A percentile compares a stretch with the other conserved stretches of the same genome.
Evolutionary conservation across 2,329 filamentous ascomycete species (phyloP).

Genomic region (Ophiostoma pallidulum): DNA sequence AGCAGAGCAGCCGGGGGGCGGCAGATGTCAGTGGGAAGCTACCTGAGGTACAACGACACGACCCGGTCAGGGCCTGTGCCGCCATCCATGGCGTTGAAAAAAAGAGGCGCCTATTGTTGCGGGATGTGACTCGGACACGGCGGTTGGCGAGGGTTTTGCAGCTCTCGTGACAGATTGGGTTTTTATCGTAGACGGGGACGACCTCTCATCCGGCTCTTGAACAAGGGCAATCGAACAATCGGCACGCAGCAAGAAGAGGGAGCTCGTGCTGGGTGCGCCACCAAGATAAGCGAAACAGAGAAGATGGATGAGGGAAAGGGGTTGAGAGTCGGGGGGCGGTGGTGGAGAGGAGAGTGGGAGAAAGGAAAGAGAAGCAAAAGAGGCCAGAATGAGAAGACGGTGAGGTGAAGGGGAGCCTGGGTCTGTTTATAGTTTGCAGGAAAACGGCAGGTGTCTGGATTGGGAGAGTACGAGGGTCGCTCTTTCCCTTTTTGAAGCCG

Average conservation of each 20-base stretch:
- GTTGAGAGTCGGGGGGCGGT: background rate
- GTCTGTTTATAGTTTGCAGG: background rate
- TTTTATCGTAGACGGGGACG: no score
- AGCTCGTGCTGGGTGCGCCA: background rate
- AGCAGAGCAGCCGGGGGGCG: background rate
- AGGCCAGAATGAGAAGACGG: background rate
- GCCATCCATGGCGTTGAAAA: background rate
- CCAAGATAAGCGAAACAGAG: background rate
- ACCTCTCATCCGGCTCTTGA: no score
- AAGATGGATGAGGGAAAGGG: background rate
- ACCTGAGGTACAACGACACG: constrained; percentile 3
- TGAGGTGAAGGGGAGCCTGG: background rate
- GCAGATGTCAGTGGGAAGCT: background rate
- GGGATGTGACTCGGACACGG: no score
- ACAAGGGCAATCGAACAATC: no score
- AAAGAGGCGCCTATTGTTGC: background rate
- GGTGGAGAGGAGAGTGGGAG: background rate
- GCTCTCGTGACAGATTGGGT: no score
- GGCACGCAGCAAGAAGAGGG: background rate
- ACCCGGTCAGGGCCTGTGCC: background rate
- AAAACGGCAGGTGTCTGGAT: no score
- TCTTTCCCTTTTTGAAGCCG: background rate
- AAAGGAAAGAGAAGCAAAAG: background rate
- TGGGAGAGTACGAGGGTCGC: constrained; percentile 1
- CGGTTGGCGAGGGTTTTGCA: no score